Evolutionary conservation across 2,329 filamentous ascomycete species (phyloP).

Genomic region (Phialemoniopsis sp.): DNA sequence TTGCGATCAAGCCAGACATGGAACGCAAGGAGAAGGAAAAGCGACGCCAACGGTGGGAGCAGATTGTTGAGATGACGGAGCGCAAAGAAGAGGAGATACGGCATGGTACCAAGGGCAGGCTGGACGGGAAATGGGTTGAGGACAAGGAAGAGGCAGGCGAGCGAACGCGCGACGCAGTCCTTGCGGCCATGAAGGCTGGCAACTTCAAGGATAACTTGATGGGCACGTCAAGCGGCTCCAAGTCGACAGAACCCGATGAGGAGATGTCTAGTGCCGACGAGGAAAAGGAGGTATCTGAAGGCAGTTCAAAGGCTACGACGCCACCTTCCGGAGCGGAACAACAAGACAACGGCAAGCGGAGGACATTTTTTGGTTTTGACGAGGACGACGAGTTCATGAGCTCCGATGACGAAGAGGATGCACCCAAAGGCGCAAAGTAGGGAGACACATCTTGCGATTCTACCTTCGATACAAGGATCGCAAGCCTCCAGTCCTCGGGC

Average conservation of each 20-base stretch:
- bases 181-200: slow-evolving; percentile 64
- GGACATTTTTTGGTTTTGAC: slow-evolving; percentile 70
- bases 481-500: too few species aligned
- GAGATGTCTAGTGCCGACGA: slow-evolving; percentile 26
- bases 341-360: slow-evolving; percentile 27
- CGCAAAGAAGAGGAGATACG: slow-evolving; percentile 78
- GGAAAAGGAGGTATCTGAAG: slow-evolving; percentile 30
- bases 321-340: slow-evolving; percentile 38
- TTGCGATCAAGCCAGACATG: slow-evolving; percentile 96
- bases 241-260: slow-evolving; percentile 29
- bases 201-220: slow-evolving; percentile 58
- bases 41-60: slow-evolving; percentile 78
- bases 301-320: slow-evolving; percentile 43
- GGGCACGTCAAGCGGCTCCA: slow-evolving; percentile 45
- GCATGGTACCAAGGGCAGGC: slow-evolving; percentile 63
- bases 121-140: slow-evolving; percentile 93
- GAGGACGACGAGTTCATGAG: slow-evolving; percentile 75
- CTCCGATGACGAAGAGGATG: slow-evolving; percentile 51
- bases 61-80: slow-evolving; percentile 82
- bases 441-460: too few species aligned
- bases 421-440: slow-evolving; percentile 5
- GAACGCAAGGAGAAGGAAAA: slow-evolving; percentile 89
- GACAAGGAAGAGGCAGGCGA: slow-evolving; percentile 87
- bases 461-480: too few species aligned
- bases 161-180: slow-evolving; percentile 72